Evolutionary conservation across 2,329 filamentous ascomycete species (phyloP).

Genomic region (Tolypocladium endophyticum): DNA sequence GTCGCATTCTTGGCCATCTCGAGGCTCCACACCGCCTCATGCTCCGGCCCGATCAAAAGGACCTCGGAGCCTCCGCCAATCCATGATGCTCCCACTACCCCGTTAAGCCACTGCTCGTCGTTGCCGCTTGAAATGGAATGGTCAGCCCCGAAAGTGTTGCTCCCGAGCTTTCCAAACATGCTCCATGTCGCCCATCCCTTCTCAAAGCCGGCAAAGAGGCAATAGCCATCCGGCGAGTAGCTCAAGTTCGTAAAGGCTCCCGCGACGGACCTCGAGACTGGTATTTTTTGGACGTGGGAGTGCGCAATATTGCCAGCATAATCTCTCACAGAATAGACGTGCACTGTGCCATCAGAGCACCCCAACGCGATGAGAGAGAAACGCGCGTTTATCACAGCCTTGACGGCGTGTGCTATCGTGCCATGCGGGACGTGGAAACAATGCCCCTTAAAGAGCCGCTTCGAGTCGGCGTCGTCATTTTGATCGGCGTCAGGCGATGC

Average conservation of each 20-base stretch:
- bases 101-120: conserved; percentile 74
- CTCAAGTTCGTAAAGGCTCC: conserved; percentile 64
- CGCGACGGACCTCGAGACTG: conserved; percentile 55
- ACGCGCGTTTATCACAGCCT: conserved; percentile 80
- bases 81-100: conserved; percentile 72
- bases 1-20: conserved; percentile 94
- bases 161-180: conserved; percentile 85
- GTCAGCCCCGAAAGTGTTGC: conserved; percentile 71
- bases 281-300: conserved; percentile 67
- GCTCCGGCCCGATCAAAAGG: conserved; percentile 57
- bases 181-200: conserved; percentile 95
- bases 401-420: conserved; percentile 51
- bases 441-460: conserved; percentile 75
- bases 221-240: conserved; percentile 95
- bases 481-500: conserved; percentile 26
- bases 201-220: conserved; percentile 86
- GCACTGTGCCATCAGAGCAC: conserved; percentile 66
- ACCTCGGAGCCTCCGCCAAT: conserved; percentile 81
- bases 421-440: conserved; percentile 72
- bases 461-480: conserved; percentile 35
- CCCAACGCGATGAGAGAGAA: conserved; percentile 90
- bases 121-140: conserved; percentile 52
- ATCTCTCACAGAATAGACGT: conserved; percentile 87
- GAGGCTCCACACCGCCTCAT: conserved; percentile 73
- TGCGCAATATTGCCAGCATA: conserved; percentile 86